phyloP scores from a whole-genome alignment of 495 filamentous ascomycete species.

The Xylaria telfairii region DNA sequence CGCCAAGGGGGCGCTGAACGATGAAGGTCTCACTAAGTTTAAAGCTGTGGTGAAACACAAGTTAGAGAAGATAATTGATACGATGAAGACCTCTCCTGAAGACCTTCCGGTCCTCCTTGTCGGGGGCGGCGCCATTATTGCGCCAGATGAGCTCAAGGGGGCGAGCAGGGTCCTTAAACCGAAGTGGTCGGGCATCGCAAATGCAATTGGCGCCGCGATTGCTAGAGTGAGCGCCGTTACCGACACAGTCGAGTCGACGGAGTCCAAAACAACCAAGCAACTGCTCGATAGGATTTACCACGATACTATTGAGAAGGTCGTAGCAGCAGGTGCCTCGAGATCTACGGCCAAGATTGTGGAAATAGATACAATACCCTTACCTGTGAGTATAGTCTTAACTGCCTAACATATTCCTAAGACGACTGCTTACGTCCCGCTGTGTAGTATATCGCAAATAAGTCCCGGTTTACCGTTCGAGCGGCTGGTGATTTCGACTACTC shows the following conservation, averaged over 20 bases:
- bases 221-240: constrained; percentile 45
- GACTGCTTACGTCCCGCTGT: constrained; percentile 1
- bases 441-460: constrained; percentile 57
- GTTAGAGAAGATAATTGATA: constrained; percentile 55
- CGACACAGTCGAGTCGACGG: constrained; percentile 45
- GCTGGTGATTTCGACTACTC: constrained; percentile 58
- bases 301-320: constrained; percentile 39
- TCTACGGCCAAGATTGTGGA: constrained; percentile 51
- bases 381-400: constrained; percentile 14
- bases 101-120: constrained; percentile 56
- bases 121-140: constrained; percentile 51
- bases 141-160: constrained; percentile 41
- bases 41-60: constrained; percentile 44
- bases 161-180: constrained; percentile 49
- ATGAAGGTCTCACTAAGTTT: constrained; percentile 42
- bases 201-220: constrained; percentile 60
- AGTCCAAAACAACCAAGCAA: constrained; percentile 33
- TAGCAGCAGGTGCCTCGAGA: constrained; percentile 52
- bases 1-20: constrained; percentile 32
- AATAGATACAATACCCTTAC: constrained; percentile 50
- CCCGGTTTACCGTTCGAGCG: constrained; percentile 56
- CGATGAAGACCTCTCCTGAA: constrained; percentile 56
- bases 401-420: neutral
- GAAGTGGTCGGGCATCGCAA: constrained; percentile 54
- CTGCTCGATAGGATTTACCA: constrained; percentile 43